phyloP scores from a whole-genome alignment of 2,329 filamentous ascomycete species.

The Fusarium agapanthi region DNA sequence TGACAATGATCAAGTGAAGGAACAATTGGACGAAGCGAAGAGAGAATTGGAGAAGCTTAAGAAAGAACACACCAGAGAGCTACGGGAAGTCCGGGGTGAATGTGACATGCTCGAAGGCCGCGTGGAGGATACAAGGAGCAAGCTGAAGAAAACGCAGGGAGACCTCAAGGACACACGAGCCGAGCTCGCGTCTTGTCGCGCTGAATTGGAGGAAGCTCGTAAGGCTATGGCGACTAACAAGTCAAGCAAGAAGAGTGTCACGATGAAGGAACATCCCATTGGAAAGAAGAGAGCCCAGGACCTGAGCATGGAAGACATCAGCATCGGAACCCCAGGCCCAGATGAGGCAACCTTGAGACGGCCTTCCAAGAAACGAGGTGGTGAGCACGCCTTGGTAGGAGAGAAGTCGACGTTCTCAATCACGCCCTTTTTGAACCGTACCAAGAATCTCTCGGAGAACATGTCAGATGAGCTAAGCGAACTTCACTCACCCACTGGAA shows the following conservation, averaged over 20 bases:
- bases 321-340: conserved; percentile 58
- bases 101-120: conserved; percentile 75
- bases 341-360: conserved; percentile 53
- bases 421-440: conserved; percentile 89
- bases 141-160: conserved; percentile 73
- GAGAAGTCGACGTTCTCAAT: conserved; percentile 95
- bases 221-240: conserved; percentile 30
- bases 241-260: conserved; percentile 33
- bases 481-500: conserved; percentile 35
- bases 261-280: conserved; percentile 45
- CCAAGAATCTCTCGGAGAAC: conserved; percentile 57
- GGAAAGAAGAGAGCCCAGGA: conserved; percentile 59
- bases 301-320: conserved; percentile 54
- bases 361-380: conserved; percentile 63
- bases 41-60: conserved; percentile 57
- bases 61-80: conserved; percentile 60
- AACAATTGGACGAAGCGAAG: conserved; percentile 49
- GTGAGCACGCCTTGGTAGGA: conserved; percentile 65
- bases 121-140: conserved; percentile 66
- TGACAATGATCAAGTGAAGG: conserved; percentile 54
- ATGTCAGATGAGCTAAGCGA: conserved; percentile 48
- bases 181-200: conserved; percentile 51
- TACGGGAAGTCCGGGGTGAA: conserved; percentile 68
- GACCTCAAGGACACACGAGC: conserved; percentile 72
- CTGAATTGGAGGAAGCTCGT: conserved; percentile 51